phyloP scores from a whole-genome alignment of 371 early-diverging fungal species.

The Antonospora locustae region DNA sequence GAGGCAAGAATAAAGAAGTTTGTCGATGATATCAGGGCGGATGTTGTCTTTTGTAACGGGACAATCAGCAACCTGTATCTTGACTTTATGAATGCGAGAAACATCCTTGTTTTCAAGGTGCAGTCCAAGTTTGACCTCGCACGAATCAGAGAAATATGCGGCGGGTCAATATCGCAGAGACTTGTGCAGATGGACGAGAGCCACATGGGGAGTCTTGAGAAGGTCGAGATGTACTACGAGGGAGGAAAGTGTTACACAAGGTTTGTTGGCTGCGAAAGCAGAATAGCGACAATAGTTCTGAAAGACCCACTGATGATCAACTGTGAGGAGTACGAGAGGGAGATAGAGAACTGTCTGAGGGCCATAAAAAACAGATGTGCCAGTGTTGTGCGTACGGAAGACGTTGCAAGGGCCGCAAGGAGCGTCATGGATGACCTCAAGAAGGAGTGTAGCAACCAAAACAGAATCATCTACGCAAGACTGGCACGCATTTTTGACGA shows the following conservation, averaged over 20 bases:
- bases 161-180: conserved; percentile 34
- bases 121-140: conserved; percentile 50
- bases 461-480: conserved; percentile 14
- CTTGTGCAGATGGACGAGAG: conserved; percentile 20
- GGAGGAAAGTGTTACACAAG: conserved; percentile 42
- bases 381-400: conserved; percentile 7
- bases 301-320: conserved; percentile 38
- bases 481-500: conserved; percentile 11
- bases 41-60: conserved; percentile 50
- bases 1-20: conserved; percentile 56
- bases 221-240: conserved; percentile 24
- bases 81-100: conserved; percentile 46
- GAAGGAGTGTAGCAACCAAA: conserved; percentile 15
- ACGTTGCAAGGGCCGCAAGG: conserved; percentile 2
- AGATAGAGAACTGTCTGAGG: conserved; percentile 20
- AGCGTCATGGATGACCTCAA: background rate
- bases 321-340: conserved; percentile 49
- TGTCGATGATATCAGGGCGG: conserved; percentile 72
- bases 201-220: conserved; percentile 17
- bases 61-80: conserved; percentile 41
- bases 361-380: conserved; percentile 27
- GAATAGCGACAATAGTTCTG: conserved; percentile 45
- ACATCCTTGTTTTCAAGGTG: conserved; percentile 45
- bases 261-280: conserved; percentile 13
- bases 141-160: conserved; percentile 44